Evolutionary conservation across 306 rosid species (phyloP).

Genomic region (Sechiopsis laciniata): DNA sequence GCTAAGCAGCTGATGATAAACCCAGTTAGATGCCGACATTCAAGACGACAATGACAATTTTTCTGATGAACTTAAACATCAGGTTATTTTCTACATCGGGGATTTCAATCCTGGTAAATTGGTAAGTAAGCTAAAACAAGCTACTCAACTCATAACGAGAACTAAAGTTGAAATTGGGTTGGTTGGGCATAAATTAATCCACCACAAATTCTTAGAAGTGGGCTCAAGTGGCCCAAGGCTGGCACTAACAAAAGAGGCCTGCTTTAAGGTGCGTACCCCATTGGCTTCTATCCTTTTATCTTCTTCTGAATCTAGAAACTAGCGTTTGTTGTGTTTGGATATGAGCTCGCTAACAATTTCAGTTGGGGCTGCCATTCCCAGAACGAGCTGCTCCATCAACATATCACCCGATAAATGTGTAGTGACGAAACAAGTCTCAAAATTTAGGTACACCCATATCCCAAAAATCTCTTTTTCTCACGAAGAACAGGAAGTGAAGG

Average conservation of each 20-base stretch:
- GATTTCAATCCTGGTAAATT: neutral
- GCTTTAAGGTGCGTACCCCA: neutral
- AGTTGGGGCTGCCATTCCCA: constrained; percentile 27
- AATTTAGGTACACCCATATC: neutral
- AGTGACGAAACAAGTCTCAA: constrained; percentile 2
- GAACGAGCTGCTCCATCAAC: constrained; percentile 10
- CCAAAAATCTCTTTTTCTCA: constrained; percentile 16
- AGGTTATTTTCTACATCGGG: neutral
- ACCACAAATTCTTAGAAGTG: neutral
- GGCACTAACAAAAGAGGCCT: neutral
- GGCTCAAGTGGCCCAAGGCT: constrained; percentile 5
- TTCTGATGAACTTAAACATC: neutral
- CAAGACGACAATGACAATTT: neutral
- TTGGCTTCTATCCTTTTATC: neutral
- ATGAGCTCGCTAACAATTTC: constrained; percentile 43
- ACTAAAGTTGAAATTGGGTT: neutral
- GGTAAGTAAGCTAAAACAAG: neutral
- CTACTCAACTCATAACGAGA: neutral
- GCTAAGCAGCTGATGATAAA: neutral
- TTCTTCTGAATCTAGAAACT: neutral
- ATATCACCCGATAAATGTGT: neutral
- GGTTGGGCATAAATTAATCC: neutral
- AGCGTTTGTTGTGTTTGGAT: constrained; percentile 18
- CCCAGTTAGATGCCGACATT: neutral
- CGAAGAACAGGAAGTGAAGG: constrained; percentile 5